Evolutionary conservation across 2,329 filamentous ascomycete genomes (phyloP).

Genomic region (Rhinocladiella mackenziei): DNA sequence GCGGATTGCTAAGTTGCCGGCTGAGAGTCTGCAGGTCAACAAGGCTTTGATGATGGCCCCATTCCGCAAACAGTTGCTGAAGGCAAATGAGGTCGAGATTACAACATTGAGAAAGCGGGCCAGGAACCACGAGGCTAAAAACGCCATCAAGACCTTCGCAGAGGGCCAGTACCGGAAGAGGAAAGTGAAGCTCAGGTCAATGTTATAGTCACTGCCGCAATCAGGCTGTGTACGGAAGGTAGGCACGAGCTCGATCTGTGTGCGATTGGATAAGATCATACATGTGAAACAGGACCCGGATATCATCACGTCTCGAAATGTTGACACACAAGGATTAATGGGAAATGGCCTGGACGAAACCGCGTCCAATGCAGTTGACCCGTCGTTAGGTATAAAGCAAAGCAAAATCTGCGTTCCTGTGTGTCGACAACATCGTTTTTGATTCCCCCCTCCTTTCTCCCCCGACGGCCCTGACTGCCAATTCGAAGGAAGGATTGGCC

Average conservation of each 20-base stretch:
- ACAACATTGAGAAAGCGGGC: background rate
- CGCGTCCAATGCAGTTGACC: too few species aligned
- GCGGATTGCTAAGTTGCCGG: conserved; percentile 12
- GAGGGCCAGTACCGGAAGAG: background rate
- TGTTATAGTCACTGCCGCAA: background rate
- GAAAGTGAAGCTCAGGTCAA: background rate
- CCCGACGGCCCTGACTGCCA: too few species aligned
- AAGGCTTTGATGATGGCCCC: conserved; percentile 16
- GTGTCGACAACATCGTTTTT: too few species aligned
- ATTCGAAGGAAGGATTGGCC: too few species aligned
- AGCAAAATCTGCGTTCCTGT: too few species aligned
- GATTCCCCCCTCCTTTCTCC: too few species aligned
- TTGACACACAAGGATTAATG: background rate
- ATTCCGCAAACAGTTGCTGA: conserved; percentile 11
- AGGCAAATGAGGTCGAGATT: conserved; percentile 10
- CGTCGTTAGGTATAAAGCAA: too few species aligned
- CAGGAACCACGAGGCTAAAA: background rate
- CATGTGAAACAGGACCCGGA: background rate
- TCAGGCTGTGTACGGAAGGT: background rate
- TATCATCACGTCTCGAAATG: background rate
- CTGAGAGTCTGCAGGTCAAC: conserved; percentile 9
- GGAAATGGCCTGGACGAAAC: background rate
- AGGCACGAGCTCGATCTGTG: background rate
- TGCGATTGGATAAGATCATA: background rate
- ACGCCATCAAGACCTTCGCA: background rate